Percentiles rank a stretch among this genome's conserved stretches.
Conservation (phyloP, 2,329 filamentous ascomycete genomes). For the Dothideomycetes sp. region DNA sequence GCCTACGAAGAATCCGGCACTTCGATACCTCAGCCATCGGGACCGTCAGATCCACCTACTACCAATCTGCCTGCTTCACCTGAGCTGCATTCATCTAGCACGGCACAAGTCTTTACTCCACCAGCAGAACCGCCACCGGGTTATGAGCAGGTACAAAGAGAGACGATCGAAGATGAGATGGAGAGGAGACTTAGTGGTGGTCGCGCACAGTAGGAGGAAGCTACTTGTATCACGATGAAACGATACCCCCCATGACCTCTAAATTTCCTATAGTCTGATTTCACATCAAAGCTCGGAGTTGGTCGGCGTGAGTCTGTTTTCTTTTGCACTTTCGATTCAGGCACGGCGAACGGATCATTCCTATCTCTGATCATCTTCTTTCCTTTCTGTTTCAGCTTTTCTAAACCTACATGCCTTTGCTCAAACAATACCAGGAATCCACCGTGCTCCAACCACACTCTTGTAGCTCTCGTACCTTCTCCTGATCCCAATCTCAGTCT, state of each 20-base stretch:
- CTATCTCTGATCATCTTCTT: too few relatives aligned
- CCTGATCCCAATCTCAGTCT: slow-evolving; percentile 3
- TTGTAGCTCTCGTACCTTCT: slow-evolving; percentile 11
- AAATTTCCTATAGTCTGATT: too few relatives aligned
- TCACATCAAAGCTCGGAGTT: too few relatives aligned
- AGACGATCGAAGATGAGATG: slow-evolving; percentile 64
- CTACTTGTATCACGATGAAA: too few relatives aligned
- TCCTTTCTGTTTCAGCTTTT: too few relatives aligned
- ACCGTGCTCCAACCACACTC: slow-evolving; percentile 5
- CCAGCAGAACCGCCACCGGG: slow-evolving; percentile 74
- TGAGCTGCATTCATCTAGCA: slow-evolving; percentile 14
- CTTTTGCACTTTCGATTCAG: too few relatives aligned
- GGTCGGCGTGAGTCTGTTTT: too few relatives aligned
- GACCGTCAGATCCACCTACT: slow-evolving; percentile 23
- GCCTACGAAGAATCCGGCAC: slow-evolving; percentile 61
- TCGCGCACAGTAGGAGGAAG: too few relatives aligned
- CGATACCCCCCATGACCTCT: too few relatives aligned
- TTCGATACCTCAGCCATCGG: slow-evolving; percentile 16
- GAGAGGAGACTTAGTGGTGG: slow-evolving; percentile 39
- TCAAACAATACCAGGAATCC: slow-evolving; percentile 9
- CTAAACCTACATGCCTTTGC: too few relatives aligned
- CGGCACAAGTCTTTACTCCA: slow-evolving; percentile 32
- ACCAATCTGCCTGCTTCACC: not conserved
- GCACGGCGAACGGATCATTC: too few relatives aligned
- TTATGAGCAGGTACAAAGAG: slow-evolving; percentile 84